phyloP scores from a whole-genome alignment of 129 eudicot genomes.

The Flaveria brownii region DNA sequence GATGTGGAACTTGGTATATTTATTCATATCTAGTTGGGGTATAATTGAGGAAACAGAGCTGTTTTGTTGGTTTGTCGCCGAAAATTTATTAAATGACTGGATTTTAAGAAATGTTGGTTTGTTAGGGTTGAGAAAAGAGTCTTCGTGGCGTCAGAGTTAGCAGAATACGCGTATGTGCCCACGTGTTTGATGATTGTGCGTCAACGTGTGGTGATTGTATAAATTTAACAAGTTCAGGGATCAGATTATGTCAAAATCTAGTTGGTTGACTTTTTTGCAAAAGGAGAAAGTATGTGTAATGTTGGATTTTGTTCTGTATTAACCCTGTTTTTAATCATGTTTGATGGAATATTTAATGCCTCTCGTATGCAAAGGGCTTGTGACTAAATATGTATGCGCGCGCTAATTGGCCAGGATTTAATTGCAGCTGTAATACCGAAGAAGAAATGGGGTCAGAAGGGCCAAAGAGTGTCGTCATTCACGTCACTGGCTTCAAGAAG shows the following conservation, averaged over 20 bases:
- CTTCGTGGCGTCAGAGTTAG: not conserved
- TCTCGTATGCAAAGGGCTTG: not conserved
- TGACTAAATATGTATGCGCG: conserved; percentile 7
- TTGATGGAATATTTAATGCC: conserved; percentile 2
- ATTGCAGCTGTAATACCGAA: conserved; percentile 6
- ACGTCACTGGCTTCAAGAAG: conserved; percentile 80
- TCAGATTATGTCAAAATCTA: not conserved
- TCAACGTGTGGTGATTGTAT: not conserved
- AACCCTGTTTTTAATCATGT: not conserved
- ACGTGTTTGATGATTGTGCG: not conserved
- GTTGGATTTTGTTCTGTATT: not conserved
- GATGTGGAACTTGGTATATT: not conserved
- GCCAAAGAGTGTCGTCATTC: conserved; percentile 48
- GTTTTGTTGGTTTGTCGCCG: not conserved
- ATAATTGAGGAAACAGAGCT: not conserved
- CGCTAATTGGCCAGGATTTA: conserved; percentile 18
- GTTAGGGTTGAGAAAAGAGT: not conserved
- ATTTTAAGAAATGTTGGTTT: not conserved
- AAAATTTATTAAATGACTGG: not conserved
- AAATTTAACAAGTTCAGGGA: not conserved
- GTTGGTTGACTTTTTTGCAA: not conserved
- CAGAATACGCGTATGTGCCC: not conserved
- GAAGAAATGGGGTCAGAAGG: conserved; percentile 69
- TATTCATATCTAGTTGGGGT: not conserved
- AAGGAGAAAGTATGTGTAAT: not conserved